Percentiles rank a stretch among this genome's conserved stretches.
Conservation (phyloP, 148 eudicot species). For the Cornus kousa region DNA sequence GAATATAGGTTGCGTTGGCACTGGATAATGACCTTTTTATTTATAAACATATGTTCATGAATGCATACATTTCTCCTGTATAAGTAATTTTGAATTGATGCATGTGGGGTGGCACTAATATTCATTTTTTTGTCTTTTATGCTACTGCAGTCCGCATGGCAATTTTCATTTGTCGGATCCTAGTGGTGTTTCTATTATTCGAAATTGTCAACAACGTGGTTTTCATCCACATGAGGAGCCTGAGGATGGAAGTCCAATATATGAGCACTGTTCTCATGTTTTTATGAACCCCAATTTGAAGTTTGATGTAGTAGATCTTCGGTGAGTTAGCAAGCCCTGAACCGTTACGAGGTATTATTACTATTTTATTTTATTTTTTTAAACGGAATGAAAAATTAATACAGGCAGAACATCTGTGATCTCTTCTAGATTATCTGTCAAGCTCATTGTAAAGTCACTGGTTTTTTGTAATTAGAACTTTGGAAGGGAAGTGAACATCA, state of each 20-base stretch:
- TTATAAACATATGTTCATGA: no score
- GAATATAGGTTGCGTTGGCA: no score
- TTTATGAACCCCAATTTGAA: slow-evolving; percentile 72
- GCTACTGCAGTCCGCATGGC: slow-evolving; percentile 79
- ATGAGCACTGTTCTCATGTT: slow-evolving; percentile 97
- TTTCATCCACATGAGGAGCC: slow-evolving; percentile 99
- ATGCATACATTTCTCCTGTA: background rate
- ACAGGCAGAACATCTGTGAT: slow-evolving; percentile 18
- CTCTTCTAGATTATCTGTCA: background rate
- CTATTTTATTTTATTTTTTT: background rate
- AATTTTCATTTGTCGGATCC: slow-evolving; percentile 98
- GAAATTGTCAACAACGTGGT: slow-evolving; percentile 83
- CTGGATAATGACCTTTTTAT: no score
- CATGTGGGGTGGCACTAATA: background rate
- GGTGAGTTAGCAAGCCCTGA: slow-evolving; percentile 31
- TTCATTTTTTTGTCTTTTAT: slow-evolving; percentile 10
- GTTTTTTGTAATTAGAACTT: slow-evolving; percentile 28
- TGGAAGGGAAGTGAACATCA: background rate
- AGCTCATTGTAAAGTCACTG: slow-evolving; percentile 8
- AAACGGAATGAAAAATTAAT: background rate
- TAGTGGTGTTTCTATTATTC: slow-evolving; percentile 76
- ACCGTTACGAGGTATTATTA: background rate
- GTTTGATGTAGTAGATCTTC: slow-evolving; percentile 88
- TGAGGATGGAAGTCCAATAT: slow-evolving; percentile 88
- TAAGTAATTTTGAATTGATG: background rate